phyloP scores from a whole-genome alignment of 1,284 basidiomycete genomes.

The Inonotus hispidus region DNA sequence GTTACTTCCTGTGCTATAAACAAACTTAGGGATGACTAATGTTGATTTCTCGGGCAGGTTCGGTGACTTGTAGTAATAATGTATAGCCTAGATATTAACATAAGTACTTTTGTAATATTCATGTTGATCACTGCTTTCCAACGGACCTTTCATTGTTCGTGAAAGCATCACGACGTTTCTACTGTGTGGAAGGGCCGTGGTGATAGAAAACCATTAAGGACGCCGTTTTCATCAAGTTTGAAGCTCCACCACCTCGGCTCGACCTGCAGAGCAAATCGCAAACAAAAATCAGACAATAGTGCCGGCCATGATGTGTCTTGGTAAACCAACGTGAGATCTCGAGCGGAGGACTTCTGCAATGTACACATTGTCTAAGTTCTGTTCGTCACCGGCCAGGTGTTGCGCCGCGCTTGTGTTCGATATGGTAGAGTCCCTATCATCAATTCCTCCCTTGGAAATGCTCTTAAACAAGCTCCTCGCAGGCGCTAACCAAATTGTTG shows the following conservation, averaged over 20 bases:
- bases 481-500: slow-evolving; percentile 58
- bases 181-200: background rate
- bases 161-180: background rate
- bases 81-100: background rate
- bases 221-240: slow-evolving; percentile 7
- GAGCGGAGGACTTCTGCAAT: slow-evolving; percentile 14
- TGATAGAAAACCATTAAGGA: slow-evolving; percentile 1
- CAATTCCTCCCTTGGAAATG: background rate
- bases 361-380: slow-evolving; percentile 1
- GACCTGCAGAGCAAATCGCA: background rate
- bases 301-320: background rate
- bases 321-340: slow-evolving; percentile 5
- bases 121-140: background rate
- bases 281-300: background rate
- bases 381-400: background rate
- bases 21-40: background rate
- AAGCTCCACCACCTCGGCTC: slow-evolving; percentile 11
- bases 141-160: background rate
- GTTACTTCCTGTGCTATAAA: slow-evolving; percentile 17
- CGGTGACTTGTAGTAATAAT: slow-evolving; percentile 12
- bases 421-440: background rate
- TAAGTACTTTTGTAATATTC: background rate
- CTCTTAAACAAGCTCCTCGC: background rate
- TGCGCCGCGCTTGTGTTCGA: background rate
- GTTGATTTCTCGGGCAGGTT: slow-evolving; percentile 5